phyloP scores from a whole-genome alignment of 495 filamentous ascomycete genomes.

The Lasiosphaeria hispida region DNA sequence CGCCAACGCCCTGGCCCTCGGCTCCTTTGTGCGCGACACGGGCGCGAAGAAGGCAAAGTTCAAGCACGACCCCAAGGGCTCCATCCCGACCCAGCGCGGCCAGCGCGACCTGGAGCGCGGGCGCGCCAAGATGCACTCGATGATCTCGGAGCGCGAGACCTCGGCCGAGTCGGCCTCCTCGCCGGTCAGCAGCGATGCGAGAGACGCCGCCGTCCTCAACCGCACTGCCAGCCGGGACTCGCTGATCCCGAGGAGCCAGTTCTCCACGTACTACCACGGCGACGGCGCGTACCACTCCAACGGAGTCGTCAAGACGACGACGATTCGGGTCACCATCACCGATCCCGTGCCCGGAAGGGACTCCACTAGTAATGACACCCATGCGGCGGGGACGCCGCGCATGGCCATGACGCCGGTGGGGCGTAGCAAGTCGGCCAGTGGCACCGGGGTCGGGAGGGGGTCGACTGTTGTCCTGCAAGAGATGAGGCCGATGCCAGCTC shows the following conservation, averaged over 20 bases:
- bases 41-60: conserved; percentile 74
- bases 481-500: conserved; percentile 44
- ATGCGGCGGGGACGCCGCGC: neutral
- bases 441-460: conserved; percentile 37
- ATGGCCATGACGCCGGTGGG: conserved; percentile 38
- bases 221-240: conserved; percentile 26
- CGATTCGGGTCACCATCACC: conserved; percentile 25
- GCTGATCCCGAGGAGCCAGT: conserved; percentile 20
- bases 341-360: neutral
- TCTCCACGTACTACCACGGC: neutral
- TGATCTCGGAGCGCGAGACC: conserved; percentile 4
- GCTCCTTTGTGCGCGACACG: conserved; percentile 74
- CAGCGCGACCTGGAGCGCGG: conserved; percentile 30
- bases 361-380: no score
- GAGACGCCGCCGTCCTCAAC: neutral
- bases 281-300: neutral
- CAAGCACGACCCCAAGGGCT: conserved; percentile 43
- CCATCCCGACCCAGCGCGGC: conserved; percentile 7
- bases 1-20: conserved; percentile 73
- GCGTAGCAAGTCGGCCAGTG: conserved; percentile 33
- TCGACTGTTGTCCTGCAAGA: conserved; percentile 53
- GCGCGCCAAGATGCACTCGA: conserved; percentile 7
- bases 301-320: conserved; percentile 30
- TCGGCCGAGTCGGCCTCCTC: conserved; percentile 7
- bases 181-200: neutral